Evolutionary conservation across 805 yeast species (phyloP).

Genomic region (Candida maltosa): DNA sequence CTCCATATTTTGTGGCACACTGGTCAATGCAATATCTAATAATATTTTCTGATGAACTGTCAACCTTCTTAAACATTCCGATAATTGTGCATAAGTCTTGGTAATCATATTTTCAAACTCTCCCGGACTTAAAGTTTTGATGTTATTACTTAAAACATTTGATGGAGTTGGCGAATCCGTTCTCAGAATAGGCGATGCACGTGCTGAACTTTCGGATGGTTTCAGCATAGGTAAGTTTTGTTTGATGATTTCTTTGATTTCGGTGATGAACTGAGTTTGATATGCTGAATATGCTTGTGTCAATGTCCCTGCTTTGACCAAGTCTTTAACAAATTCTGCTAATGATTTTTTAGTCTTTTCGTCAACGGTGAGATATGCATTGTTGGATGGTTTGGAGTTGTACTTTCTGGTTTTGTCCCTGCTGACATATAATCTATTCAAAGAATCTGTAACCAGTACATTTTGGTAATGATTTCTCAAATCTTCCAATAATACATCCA

Average conservation of each 20-base stretch:
- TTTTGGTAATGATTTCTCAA: constrained; percentile 54
- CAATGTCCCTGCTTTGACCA: constrained; percentile 60
- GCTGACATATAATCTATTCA: constrained; percentile 44
- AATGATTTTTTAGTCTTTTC: constrained; percentile 41
- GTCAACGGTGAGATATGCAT: constrained; percentile 35
- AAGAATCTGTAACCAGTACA: constrained; percentile 45
- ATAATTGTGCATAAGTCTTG: constrained; percentile 56
- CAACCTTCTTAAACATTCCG: constrained; percentile 72
- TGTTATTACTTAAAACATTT: constrained; percentile 29
- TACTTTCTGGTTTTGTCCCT: constrained; percentile 23
- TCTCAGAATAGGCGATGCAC: constrained; percentile 26
- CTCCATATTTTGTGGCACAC: constrained; percentile 20
- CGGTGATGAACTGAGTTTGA: constrained; percentile 65
- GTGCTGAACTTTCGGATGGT: constrained; percentile 25
- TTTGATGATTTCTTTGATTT: constrained; percentile 71
- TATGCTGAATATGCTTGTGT: constrained; percentile 60
- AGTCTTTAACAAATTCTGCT: constrained; percentile 47
- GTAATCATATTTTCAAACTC: constrained; percentile 75
- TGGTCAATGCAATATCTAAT: constrained; percentile 59
- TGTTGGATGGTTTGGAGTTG: constrained; percentile 20
- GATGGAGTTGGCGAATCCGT: not conserved
- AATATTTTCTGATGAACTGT: constrained; percentile 76
- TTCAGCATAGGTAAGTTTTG: constrained; percentile 56
- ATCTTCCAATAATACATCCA: constrained; percentile 56
- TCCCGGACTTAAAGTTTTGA: constrained; percentile 64